Evolutionary conservation across 2,329 filamentous ascomycete species (phyloP).

Genomic region (Allantophomopsis lycopodina): DNA sequence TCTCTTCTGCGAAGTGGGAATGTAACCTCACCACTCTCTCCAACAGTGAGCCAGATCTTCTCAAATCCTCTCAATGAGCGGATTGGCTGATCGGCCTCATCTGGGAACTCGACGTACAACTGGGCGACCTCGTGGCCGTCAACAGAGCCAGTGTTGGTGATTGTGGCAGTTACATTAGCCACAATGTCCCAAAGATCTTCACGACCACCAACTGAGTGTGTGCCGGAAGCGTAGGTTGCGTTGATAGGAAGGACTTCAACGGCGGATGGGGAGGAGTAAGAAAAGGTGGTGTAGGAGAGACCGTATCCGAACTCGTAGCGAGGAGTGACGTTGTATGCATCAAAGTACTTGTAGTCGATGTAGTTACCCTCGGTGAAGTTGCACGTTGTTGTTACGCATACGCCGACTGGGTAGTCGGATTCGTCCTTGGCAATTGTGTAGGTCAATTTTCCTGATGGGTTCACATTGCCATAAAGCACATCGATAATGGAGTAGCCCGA

Average conservation of each 20-base stretch:
- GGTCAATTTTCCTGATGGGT: constrained; percentile 46
- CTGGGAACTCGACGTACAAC: constrained; percentile 14
- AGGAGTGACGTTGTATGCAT: constrained; percentile 39
- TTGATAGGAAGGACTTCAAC: constrained; percentile 29
- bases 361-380: constrained; percentile 14
- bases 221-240: constrained; percentile 5
- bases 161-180: constrained; percentile 36
- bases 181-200: constrained; percentile 17
- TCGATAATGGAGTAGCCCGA: constrained; percentile 58
- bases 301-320: constrained; percentile 70
- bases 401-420: constrained; percentile 28
- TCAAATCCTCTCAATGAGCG: constrained; percentile 50
- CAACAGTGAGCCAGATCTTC: constrained; percentile 34
- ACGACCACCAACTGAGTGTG: constrained; percentile 29
- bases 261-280: constrained; percentile 32
- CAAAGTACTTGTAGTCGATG: constrained; percentile 29
- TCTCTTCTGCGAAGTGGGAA: constrained; percentile 46
- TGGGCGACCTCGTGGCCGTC: constrained; percentile 35
- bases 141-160: constrained; percentile 45
- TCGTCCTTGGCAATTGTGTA: constrained; percentile 55
- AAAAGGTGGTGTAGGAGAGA: constrained; percentile 62
- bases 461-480: constrained; percentile 61
- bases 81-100: constrained; percentile 23
- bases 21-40: constrained; percentile 26
- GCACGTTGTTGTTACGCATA: not conserved